phyloP scores from a whole-genome alignment of 2,329 filamentous ascomycete genomes.

The Colletotrichum salicis region DNA sequence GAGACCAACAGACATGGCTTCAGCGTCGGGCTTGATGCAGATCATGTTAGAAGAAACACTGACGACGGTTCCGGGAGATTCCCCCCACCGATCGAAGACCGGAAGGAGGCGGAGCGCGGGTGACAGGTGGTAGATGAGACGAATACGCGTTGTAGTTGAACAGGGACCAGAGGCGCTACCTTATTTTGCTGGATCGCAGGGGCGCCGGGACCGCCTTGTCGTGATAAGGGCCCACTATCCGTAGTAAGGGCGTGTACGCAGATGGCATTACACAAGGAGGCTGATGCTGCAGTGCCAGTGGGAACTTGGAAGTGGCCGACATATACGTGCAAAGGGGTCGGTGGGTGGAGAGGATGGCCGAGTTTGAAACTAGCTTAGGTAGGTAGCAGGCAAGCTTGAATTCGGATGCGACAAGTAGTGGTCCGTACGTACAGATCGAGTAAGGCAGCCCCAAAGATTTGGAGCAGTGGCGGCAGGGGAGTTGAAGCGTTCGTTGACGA shows the following conservation, averaged over 20 bases:
- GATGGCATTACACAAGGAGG: constrained; percentile 4
- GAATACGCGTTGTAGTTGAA: constrained; percentile 32
- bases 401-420: constrained; percentile 20
- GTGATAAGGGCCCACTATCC: constrained; percentile 7
- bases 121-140: constrained; percentile 40
- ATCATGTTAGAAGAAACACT: constrained; percentile 39
- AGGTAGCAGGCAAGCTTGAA: not conserved
- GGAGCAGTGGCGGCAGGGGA: not conserved
- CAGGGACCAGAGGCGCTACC: constrained; percentile 30
- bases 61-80: constrained; percentile 32
- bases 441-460: not conserved
- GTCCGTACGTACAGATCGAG: not conserved
- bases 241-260: constrained; percentile 10
- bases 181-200: constrained; percentile 30
- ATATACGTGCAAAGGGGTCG: constrained; percentile 22
- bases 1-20: constrained; percentile 14
- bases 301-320: not conserved
- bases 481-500: constrained; percentile 4
- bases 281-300: constrained; percentile 11
- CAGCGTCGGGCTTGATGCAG: constrained; percentile 33
- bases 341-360: constrained; percentile 18
- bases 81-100: constrained; percentile 39
- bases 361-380: constrained; percentile 20
- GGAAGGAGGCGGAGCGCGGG: constrained; percentile 40
- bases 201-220: constrained; percentile 19